phyloP scores from a whole-genome alignment of 83 land plant genomes.

The Picea mariana region DNA sequence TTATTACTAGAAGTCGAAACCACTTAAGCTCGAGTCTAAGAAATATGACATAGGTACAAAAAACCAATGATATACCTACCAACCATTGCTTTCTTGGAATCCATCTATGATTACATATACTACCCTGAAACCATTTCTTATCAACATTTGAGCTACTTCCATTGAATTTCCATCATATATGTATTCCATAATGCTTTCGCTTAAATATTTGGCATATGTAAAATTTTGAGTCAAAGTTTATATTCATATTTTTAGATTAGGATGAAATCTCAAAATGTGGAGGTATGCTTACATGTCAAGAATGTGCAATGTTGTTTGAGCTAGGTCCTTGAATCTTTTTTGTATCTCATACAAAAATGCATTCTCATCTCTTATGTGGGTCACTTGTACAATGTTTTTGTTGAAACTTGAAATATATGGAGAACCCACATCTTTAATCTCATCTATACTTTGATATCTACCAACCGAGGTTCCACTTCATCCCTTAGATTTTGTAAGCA shows the following conservation, averaged over 20 bases:
- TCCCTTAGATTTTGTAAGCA: neutral
- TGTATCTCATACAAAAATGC: neutral
- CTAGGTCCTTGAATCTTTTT: neutral
- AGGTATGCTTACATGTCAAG: neutral
- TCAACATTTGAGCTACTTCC: too few species aligned
- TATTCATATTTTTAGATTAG: neutral
- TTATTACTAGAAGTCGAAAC: too few species aligned
- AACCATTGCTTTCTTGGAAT: conserved; percentile 6
- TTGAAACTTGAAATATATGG: conserved; percentile 11
- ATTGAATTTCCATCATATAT: too few species aligned
- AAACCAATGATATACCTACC: neutral
- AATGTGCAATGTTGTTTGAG: neutral
- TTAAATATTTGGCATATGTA: too few species aligned
- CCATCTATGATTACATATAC: conserved; percentile 14
- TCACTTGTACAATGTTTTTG: neutral
- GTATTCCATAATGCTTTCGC: neutral
- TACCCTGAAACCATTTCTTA: conserved; percentile 11
- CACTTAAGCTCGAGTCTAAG: neutral
- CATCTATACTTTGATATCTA: conserved; percentile 5
- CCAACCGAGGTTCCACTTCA: neutral
- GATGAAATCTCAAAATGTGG: neutral
- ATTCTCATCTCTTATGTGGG: neutral
- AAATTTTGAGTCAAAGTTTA: neutral
- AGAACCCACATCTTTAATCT: conserved; percentile 1
- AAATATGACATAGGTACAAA: neutral